Evolutionary conservation across 768 basidiomycete species (phyloP), one percentile per base, ranked within the genome.

Genomic region (Austroboletus festivus): DNA sequence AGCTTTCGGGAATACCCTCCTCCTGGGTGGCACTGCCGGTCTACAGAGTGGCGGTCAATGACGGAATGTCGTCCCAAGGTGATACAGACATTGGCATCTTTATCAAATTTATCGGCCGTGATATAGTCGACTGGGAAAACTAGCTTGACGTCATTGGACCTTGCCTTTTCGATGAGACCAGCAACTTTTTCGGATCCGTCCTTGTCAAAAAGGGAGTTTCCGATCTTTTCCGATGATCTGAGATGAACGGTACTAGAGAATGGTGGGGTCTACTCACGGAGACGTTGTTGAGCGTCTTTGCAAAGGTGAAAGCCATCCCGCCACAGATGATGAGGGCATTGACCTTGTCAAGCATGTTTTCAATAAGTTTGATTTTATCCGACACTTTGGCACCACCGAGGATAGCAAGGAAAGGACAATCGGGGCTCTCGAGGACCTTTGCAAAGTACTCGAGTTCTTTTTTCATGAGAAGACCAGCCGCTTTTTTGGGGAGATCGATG

Each of bases 241-340:
- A 50, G 38, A 44, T 35, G 60, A 21, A 37, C 5, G 3, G 31
- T 19, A 24, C 28, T 21, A 13, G 5, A 34, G 20, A 34, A 47
- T 13, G 41, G 38, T 20, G 24, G 18, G 33, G 9, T 41, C 3
- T 46, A 60, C 79, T 53, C 61, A 89, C 92, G 41, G 81, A 67
- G 39, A 93, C 77, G 52, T 82, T 77, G 49, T 97, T 80, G 48
- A 95, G 76, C 6, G 85, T 88, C 76, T 97, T 98, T 73, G 94
- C 93, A 81, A 99, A 99, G 48, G 95, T 99, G 74, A 96, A 99
- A 30, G 92, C 90, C 95, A 99, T 99, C 23, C 95, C 95, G 62
- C 95, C 95, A 55, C 92, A 89, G 58, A 99, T 89, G 67, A 99
- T 97, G 56, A 99, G 75, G 20, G 88, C 89, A 73, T 99, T 76